Conservation (phyloP, 1,139 yeast species). For the Nakaseomyces glabratus region DNA sequence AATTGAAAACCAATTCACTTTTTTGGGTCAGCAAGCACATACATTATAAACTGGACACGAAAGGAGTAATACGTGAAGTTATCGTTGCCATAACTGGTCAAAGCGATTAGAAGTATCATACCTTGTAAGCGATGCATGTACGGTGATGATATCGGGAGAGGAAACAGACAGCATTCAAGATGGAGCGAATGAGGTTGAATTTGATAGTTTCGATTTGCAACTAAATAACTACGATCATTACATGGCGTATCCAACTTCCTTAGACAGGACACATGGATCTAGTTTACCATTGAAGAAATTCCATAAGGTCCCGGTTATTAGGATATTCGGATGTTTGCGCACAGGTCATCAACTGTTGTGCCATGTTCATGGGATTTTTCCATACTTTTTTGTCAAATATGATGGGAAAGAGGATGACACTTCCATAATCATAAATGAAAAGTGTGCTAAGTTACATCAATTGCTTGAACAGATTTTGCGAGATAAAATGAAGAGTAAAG, state of each 20-base stretch:
- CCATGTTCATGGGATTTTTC: slow-evolving; percentile 79
- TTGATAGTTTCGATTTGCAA: slow-evolving; percentile 21
- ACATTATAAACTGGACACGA: too few species aligned
- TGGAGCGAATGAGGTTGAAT: too few species aligned
- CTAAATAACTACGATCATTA: slow-evolving; percentile 51
- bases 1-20: too few species aligned
- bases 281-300: slow-evolving; percentile 31
- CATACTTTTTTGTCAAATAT: slow-evolving; percentile 65
- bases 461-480: slow-evolving; percentile 22
- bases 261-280: slow-evolving; percentile 33
- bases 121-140: too few species aligned
- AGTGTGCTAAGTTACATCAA: slow-evolving; percentile 28
- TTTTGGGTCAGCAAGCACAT: too few species aligned
- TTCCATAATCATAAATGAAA: slow-evolving; percentile 19
- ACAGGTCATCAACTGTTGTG: slow-evolving; percentile 49
- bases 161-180: too few species aligned
- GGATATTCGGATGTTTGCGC: slow-evolving; percentile 63
- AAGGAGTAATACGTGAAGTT: too few species aligned
- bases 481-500: slow-evolving; percentile 9
- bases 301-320: slow-evolving; percentile 57
- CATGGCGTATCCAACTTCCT: slow-evolving; percentile 38
- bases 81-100: too few species aligned
- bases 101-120: too few species aligned
- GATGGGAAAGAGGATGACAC: slow-evolving; percentile 33
- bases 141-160: too few species aligned